Evolutionary conservation across 2,329 filamentous ascomycete genomes (phyloP).

Genomic region (Periconia sp.): DNA sequence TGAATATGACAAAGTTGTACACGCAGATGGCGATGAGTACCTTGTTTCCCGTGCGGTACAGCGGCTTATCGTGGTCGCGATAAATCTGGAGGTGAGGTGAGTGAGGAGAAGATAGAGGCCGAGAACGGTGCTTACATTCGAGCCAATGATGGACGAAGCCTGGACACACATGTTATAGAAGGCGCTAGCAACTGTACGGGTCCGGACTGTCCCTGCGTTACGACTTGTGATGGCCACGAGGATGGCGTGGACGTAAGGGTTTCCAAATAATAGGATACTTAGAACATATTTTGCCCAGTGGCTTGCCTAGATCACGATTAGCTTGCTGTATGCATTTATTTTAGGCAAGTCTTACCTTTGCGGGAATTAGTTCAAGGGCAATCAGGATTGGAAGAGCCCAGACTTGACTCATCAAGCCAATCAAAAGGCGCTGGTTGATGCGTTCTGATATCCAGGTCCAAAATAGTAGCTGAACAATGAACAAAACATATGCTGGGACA

Average conservation of each 20-base stretch:
- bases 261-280: too few species aligned
- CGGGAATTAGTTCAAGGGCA: too few species aligned
- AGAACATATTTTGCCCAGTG: too few species aligned
- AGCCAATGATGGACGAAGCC: background rate
- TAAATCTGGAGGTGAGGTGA: conserved; percentile 65
- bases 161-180: conserved; percentile 47
- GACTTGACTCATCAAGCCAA: too few species aligned
- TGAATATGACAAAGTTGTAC: conserved; percentile 2
- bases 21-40: conserved; percentile 7
- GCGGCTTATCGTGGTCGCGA: conserved; percentile 60
- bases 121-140: conserved; percentile 45
- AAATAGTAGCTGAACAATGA: too few species aligned
- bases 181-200: conserved; percentile 50
- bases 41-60: conserved; percentile 38
- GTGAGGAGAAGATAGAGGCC: too few species aligned
- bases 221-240: conserved; percentile 50
- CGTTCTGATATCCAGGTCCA: too few species aligned
- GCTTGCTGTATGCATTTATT: background rate
- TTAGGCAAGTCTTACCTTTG: too few species aligned
- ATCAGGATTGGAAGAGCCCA: too few species aligned
- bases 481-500: too few species aligned
- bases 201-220: conserved; percentile 51
- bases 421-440: too few species aligned
- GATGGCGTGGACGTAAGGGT: conserved; percentile 53
- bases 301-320: too few species aligned